These are phyloP conservation scores for Penicillium sp. DNA, from an alignment of 2,329 filamentous ascomycete species.

Conservation along the genomic window DNA sequence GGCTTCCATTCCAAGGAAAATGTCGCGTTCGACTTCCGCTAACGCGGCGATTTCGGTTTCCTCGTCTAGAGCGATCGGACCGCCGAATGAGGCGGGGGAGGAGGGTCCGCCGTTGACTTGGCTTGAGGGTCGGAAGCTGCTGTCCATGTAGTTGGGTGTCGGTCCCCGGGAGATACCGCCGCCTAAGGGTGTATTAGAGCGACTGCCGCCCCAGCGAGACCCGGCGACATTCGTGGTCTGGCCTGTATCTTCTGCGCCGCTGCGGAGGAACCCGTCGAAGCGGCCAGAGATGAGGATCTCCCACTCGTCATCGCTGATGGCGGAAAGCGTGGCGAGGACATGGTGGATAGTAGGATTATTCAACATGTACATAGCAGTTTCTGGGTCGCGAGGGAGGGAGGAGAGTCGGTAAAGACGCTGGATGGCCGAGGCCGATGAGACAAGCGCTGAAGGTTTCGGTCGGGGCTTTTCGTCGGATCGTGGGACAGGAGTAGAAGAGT, in stretches of 20 bases:
- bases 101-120: slow-evolving; percentile 34
- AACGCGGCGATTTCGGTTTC: slow-evolving; percentile 85
- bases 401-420: slow-evolving; percentile 74
- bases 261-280: slow-evolving; percentile 93
- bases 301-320: slow-evolving; percentile 89
- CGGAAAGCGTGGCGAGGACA: slow-evolving; percentile 73
- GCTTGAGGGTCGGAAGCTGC: slow-evolving; percentile 36
- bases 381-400: slow-evolving; percentile 68
- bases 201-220: slow-evolving; percentile 33
- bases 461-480: slow-evolving; percentile 50
- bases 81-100: slow-evolving; percentile 56
- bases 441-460: slow-evolving; percentile 62
- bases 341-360: slow-evolving; percentile 75
- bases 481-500: slow-evolving; percentile 53
- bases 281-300: slow-evolving; percentile 87
- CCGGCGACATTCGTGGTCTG: slow-evolving; percentile 18
- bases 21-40: slow-evolving; percentile 84
- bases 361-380: slow-evolving; percentile 75
- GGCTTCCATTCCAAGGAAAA: slow-evolving; percentile 87
- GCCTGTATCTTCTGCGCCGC: slow-evolving; percentile 61
- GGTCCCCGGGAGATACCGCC: slow-evolving; percentile 29
- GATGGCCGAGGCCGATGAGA: slow-evolving; percentile 66
- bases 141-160: slow-evolving; percentile 31
- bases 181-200: slow-evolving; percentile 29
- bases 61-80: slow-evolving; percentile 79